These are phyloP conservation scores for Geosmithia putterillii DNA, from an alignment of 2,329 filamentous ascomycete species.

Conservation along the genomic window DNA sequence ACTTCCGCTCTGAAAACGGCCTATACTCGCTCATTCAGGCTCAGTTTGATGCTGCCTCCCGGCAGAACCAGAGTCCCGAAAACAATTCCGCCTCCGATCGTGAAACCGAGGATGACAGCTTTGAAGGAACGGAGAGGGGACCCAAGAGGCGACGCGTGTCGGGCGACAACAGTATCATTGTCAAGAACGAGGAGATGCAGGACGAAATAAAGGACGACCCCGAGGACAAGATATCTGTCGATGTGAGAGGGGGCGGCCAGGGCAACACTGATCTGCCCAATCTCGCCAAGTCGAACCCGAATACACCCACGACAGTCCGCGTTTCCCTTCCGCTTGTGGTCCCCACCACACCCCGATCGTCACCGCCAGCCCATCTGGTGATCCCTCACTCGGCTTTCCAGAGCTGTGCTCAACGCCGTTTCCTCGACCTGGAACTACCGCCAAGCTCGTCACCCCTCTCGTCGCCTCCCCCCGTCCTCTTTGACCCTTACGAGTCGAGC, in stretches of 20 bases:
- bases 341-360: conserved; percentile 23
- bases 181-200: neutral
- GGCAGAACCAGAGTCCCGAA: conserved; percentile 12
- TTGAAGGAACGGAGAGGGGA: conserved; percentile 9
- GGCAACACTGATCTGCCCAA: too few relatives aligned
- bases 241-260: neutral
- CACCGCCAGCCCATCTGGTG: conserved; percentile 13
- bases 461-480: conserved; percentile 39
- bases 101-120: conserved; percentile 7
- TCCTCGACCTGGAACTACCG: conserved; percentile 1
- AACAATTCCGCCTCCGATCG: conserved; percentile 3
- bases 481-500: conserved; percentile 33
- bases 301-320: neutral
- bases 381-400: conserved; percentile 10
- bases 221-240: neutral
- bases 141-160: conserved; percentile 21
- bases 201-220: too few relatives aligned
- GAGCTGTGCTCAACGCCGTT: conserved; percentile 5
- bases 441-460: conserved; percentile 42
- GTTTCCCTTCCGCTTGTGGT: conserved; percentile 5
- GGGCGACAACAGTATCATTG: conserved; percentile 6
- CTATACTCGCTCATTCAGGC: conserved; percentile 61
- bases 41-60: conserved; percentile 45
- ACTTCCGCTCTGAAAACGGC: conserved; percentile 61
- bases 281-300: neutral